Conservation (phyloP, 2,329 filamentous ascomycete species). For the Fonsecaea pedrosoi region DNA sequence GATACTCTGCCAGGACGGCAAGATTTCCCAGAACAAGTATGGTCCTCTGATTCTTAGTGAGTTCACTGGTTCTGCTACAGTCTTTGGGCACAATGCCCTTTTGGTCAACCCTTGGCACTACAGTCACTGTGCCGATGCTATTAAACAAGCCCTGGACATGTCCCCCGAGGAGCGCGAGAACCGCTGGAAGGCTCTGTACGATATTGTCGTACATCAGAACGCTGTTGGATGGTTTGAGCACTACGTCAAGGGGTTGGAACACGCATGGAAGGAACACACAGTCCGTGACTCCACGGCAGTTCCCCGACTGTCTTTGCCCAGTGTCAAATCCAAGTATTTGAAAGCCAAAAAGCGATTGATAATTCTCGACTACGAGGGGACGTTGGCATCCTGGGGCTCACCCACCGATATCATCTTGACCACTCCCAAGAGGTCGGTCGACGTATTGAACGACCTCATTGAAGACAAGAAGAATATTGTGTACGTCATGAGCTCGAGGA, state of each 20-base stretch:
- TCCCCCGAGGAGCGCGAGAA: constrained; percentile 71
- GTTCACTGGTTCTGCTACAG: constrained; percentile 87
- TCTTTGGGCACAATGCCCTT: constrained; percentile 82
- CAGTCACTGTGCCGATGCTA: constrained; percentile 82
- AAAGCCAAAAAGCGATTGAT: constrained; percentile 74
- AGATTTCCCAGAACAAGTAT: constrained; percentile 74
- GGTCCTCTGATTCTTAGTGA: constrained; percentile 91
- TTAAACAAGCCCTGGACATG: constrained; percentile 85
- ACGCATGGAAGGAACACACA: constrained; percentile 82
- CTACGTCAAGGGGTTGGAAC: constrained; percentile 72
- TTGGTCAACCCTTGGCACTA: constrained; percentile 97
- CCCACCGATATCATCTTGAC: constrained; percentile 83
- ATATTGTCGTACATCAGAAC: constrained; percentile 78
- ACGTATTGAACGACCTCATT: constrained; percentile 80
- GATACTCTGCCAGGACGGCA: constrained; percentile 88
- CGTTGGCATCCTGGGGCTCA: constrained; percentile 84
- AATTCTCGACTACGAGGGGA: constrained; percentile 93
- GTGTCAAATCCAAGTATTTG: constrained; percentile 71
- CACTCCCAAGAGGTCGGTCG: constrained; percentile 83
- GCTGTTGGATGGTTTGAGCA: constrained; percentile 85
- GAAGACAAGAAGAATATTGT: constrained; percentile 82
- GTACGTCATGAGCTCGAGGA: constrained; percentile 91
- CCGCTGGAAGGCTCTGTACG: constrained; percentile 76
- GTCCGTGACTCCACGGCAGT: constrained; percentile 84
- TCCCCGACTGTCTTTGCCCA: constrained; percentile 76